These are phyloP conservation scores for Alloteropsis semialata DNA, from an alignment of 176 grass and related monocot genomes.

Conservation along the genomic window DNA sequence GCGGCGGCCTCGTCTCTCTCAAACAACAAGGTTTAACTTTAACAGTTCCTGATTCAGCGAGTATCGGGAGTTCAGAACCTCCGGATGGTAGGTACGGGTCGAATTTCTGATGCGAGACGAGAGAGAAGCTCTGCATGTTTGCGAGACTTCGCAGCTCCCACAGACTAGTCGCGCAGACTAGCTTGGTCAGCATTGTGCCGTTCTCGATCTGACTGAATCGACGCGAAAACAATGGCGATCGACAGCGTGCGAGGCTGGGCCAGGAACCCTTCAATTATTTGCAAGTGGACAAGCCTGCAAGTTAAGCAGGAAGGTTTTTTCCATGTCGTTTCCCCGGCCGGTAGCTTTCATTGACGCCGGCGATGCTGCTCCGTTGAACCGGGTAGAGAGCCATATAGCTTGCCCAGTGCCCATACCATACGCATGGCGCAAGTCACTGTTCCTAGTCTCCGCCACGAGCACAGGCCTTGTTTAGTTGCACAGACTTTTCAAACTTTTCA, in stretches of 20 bases:
- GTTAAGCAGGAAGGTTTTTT: background rate
- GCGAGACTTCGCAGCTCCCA: background rate
- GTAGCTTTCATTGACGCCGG: constrained; percentile 33
- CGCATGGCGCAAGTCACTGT: background rate
- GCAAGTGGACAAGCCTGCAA: background rate
- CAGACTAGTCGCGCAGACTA: background rate
- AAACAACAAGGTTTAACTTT: too few relatives aligned
- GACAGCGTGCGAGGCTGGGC: background rate
- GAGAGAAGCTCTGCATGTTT: background rate
- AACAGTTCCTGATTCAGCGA: background rate
- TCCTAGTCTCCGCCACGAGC: constrained; percentile 20
- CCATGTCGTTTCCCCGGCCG: background rate
- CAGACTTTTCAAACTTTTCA: too few relatives aligned
- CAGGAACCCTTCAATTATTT: background rate
- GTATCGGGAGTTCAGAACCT: background rate
- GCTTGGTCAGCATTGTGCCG: background rate
- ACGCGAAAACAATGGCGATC: background rate
- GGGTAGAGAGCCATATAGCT: background rate
- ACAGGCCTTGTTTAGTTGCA: background rate
- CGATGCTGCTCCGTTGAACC: background rate
- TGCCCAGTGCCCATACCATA: background rate
- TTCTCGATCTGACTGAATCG: background rate
- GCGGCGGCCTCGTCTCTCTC: too few relatives aligned
- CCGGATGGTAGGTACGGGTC: background rate
- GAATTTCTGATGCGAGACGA: background rate